Conservation (phyloP, 1,284 basidiomycete genomes). For the Leccinum pachyderme region DNA sequence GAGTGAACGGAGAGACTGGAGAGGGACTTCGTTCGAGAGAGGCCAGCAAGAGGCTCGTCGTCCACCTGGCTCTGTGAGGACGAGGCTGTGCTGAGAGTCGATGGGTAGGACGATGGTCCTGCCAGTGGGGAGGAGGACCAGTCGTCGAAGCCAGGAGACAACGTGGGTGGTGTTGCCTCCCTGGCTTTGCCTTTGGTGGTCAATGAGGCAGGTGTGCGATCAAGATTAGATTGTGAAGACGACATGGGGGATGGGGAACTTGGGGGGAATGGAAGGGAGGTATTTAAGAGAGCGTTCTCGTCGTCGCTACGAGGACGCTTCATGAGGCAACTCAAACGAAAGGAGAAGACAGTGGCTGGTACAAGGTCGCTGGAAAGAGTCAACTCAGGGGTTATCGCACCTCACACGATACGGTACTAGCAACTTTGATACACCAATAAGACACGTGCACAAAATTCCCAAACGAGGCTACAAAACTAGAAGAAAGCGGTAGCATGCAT, state of each 20-base stretch:
- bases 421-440: conserved; percentile 31
- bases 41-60: conserved; percentile 20
- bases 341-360: conserved; percentile 1
- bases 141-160: conserved; percentile 55
- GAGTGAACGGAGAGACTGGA: conserved; percentile 52
- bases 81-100: conserved; percentile 25
- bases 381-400: conserved; percentile 22
- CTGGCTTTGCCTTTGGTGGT: conserved; percentile 55
- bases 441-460: conserved; percentile 21
- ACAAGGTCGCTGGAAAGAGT: conserved; percentile 21
- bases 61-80: conserved; percentile 10
- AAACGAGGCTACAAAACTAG: conserved; percentile 15
- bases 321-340: conserved; percentile 36
- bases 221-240: conserved; percentile 28
- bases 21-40: conserved; percentile 54
- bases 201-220: conserved; percentile 22
- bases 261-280: conserved; percentile 9
- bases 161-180: conserved; percentile 51
- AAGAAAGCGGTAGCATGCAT: conserved; percentile 6
- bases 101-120: conserved; percentile 57
- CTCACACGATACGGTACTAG: conserved; percentile 3
- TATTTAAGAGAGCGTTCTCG: conserved; percentile 11
- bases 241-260: too few relatives aligned
- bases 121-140: conserved; percentile 42
- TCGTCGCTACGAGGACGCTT: conserved; percentile 36